Percentiles rank a stretch among this genome's conserved stretches.
phyloP scores from a whole-genome alignment of 129 eudicot genomes.

The Helichrysum umbraculigerum region DNA sequence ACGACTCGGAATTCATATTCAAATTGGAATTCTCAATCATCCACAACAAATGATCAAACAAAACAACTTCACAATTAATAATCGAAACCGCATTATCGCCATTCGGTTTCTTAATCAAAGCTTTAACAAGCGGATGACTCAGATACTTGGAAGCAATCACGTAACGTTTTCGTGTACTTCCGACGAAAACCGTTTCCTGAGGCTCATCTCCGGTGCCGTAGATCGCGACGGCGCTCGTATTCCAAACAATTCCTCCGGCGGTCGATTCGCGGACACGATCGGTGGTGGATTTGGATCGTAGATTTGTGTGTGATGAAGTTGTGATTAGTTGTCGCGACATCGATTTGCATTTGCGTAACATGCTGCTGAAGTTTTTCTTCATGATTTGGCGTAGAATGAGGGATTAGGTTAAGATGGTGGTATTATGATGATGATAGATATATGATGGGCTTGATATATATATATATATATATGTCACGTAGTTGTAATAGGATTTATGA shows the following conservation, averaged over 20 bases:
- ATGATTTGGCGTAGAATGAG: not conserved
- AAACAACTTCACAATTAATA: conserved; percentile 50
- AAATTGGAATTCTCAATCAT: conserved; percentile 52
- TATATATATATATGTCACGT: not conserved
- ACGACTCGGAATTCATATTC: conserved; percentile 45
- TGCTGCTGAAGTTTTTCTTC: conserved; percentile 38
- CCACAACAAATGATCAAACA: conserved; percentile 57
- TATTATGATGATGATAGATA: not conserved
- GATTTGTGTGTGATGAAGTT: conserved; percentile 32
- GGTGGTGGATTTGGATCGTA: conserved; percentile 31
- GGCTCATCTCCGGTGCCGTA: conserved; percentile 30
- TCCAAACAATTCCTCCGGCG: conserved; percentile 24
- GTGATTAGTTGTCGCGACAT: conserved; percentile 41
- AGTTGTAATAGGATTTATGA: not conserved
- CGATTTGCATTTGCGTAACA: conserved; percentile 51
- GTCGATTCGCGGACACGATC: not conserved
- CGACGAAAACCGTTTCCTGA: conserved; percentile 41
- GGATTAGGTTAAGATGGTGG: conserved; percentile 29
- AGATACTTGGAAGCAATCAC: conserved; percentile 44
- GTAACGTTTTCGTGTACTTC: conserved; percentile 46
- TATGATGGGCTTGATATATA: conserved; percentile 22
- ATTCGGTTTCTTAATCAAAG: conserved; percentile 37
- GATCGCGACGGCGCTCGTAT: not conserved
- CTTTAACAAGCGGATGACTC: conserved; percentile 48
- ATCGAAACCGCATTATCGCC: conserved; percentile 20